These are phyloP conservation scores for Dalbergia cultrata DNA, from an alignment of 306 rosid species.

Conservation along the genomic window DNA sequence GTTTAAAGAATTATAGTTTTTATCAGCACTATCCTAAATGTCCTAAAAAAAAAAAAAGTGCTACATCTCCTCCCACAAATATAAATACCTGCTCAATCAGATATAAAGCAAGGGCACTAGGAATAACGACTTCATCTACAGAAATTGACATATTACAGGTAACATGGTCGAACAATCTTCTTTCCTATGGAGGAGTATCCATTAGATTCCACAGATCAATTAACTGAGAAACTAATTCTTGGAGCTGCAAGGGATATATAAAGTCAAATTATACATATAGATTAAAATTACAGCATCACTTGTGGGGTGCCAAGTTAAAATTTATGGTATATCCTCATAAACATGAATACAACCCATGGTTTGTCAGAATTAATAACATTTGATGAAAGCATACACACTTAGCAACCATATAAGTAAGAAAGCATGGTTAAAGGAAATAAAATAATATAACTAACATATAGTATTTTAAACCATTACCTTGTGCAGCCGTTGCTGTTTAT, in stretches of 20 bases:
- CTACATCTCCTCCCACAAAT: constrained; percentile 23
- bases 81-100: too few relatives aligned
- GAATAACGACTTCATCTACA: too few relatives aligned
- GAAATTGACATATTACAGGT: too few relatives aligned
- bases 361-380: constrained; percentile 10
- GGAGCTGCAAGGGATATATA: too few relatives aligned
- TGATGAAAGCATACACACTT: background rate
- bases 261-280: constrained; percentile 21
- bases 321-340: background rate
- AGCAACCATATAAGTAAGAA: background rate
- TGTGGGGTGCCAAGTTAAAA: constrained; percentile 13
- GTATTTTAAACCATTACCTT: constrained; percentile 57
- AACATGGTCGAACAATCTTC: too few relatives aligned
- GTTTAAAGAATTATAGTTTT: background rate
- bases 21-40: background rate
- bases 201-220: too few relatives aligned
- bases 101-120: too few relatives aligned
- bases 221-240: too few relatives aligned
- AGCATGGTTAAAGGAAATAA: constrained; percentile 24
- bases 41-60: constrained; percentile 1
- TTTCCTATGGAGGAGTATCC: too few relatives aligned
- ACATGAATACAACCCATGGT: background rate
- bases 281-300: constrained; percentile 2
- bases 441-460: constrained; percentile 11
- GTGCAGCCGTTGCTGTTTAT: constrained; percentile 74